Evolutionary conservation across 176 grass and related monocot species (phyloP), one percentile per base, ranked within the genome.

Genomic region (Phoenix dactylifera): DNA sequence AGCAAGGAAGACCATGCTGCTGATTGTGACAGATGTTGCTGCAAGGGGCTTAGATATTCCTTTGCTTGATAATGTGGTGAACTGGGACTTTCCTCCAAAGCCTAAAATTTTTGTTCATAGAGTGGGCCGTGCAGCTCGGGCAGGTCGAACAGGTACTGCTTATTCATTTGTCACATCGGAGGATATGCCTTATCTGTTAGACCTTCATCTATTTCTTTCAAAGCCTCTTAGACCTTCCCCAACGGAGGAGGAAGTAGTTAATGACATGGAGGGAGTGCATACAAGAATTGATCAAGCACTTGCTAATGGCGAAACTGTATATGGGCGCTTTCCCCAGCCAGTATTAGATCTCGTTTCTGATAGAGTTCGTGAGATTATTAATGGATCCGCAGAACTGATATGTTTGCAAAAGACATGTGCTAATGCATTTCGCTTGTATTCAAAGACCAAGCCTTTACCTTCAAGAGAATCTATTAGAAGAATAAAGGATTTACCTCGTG

Each of bases 1-100:
- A 72, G 76, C 87, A 67, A 81, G 84, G 54, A 92, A 92, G 69
- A 83, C 87, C 10, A 98, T 92, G 93, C 50, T 98, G 26, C 79
- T 98, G 55, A 92, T 98, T 66, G 93, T 98, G 64, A 98, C 93
- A 69, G 93, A 98, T 78, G 81, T 98, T 85, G 93, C 93, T 75
- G 84, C 87, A 22, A 88, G 93, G 68, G 93, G 93, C 26, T 67
- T 98, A 62, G 93, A 98, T 83, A 98, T 98, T 72, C 87, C 93
- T 4, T 73, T 98, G 76, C 85, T 98, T 79, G 93, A 98, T 72
- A 98, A 98, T 75, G 87, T 98, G 66, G 79, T 98, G 72, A 98
- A 98, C 18, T 98, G 84, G 84, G 93, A 98, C 68, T 98, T 92
- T 23, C 87, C 87, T 57, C 84, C 87, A 66, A 98, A 88, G 66